Conservation (phyloP, 169 alveolate species). For the Cryptosporidium meleagridis region DNA sequence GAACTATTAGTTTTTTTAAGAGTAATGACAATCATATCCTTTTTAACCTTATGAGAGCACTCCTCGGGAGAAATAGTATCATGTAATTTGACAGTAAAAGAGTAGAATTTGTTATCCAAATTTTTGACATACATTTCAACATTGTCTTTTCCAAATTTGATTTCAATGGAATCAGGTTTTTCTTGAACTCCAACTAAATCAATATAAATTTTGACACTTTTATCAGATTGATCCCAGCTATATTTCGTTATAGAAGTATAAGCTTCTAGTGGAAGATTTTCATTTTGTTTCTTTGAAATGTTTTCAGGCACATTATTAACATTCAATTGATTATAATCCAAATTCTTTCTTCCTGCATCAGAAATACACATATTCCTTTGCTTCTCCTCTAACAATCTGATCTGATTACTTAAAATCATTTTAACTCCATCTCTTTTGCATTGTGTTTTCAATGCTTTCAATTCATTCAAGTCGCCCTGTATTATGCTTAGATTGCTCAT, state of each 20-base stretch:
- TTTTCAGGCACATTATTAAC: not conserved
- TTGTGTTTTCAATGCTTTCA: slow-evolving; percentile 38
- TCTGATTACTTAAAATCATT: slow-evolving; percentile 46
- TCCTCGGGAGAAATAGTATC: slow-evolving; percentile 3
- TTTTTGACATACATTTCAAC: slow-evolving; percentile 35
- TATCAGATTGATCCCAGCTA: slow-evolving; percentile 78
- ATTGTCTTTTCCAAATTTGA: slow-evolving; percentile 23
- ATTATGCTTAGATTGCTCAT: slow-evolving; percentile 58
- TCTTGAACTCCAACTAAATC: slow-evolving; percentile 34
- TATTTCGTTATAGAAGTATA: slow-evolving; percentile 74
- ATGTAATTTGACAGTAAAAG: slow-evolving; percentile 37
- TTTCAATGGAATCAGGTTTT: slow-evolving; percentile 32
- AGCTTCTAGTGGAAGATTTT: slow-evolving; percentile 53
- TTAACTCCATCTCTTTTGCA: slow-evolving; percentile 58
- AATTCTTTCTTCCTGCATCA: slow-evolving; percentile 14
- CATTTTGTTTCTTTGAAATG: not conserved
- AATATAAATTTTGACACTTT: slow-evolving; percentile 74
- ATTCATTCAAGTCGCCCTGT: slow-evolving; percentile 61
- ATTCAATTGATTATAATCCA: not conserved
- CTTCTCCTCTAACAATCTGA: slow-evolving; percentile 30
- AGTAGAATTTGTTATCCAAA: slow-evolving; percentile 39
- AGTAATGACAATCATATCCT: slow-evolving; percentile 52
- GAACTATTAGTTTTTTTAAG: not conserved
- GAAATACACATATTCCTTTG: slow-evolving; percentile 64
- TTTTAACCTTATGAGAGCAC: slow-evolving; percentile 41